These are phyloP conservation scores for Alisma plantagoaquatica DNA, from an alignment of 106 monocot species.

Conservation along the genomic window DNA sequence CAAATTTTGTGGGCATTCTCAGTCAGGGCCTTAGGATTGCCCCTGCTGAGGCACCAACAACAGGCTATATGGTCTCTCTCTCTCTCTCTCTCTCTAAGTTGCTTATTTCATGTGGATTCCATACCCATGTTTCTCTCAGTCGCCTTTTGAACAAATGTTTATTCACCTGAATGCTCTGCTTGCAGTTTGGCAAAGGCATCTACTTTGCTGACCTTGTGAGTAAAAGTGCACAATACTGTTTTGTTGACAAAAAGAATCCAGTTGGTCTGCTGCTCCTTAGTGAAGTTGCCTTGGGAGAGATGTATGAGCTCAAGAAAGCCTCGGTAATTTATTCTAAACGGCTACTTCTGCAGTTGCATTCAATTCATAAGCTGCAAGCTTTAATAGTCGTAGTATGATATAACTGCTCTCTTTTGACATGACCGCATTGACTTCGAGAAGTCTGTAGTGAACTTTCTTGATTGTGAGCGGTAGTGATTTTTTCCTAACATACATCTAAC, in stretches of 20 bases:
- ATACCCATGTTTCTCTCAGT: neutral
- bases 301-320: slow-evolving; percentile 82
- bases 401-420: neutral
- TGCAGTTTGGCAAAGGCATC: slow-evolving; percentile 92
- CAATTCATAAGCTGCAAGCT: neutral
- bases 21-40: slow-evolving; percentile 96
- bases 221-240: slow-evolving; percentile 98
- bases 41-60: slow-evolving; percentile 91
- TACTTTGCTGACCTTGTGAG: slow-evolving; percentile 97
- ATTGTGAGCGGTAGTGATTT: no score
- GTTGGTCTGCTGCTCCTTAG: slow-evolving; percentile 89
- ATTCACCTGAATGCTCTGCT: neutral
- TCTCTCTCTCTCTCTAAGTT: neutral
- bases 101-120: neutral
- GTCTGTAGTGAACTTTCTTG: neutral
- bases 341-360: neutral
- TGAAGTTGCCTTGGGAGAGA: slow-evolving; percentile 96
- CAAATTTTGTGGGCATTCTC: slow-evolving; percentile 96
- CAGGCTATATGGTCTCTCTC: slow-evolving; percentile 90
- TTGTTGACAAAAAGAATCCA: slow-evolving; percentile 79
- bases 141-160: neutral
- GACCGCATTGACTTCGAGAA: neutral
- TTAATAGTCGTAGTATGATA: neutral
- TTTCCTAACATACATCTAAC: no score
- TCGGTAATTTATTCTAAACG: slow-evolving; percentile 22